A percentile compares a stretch with the other conserved stretches of the same genome.
Conservation (phyloP, 352 stramenopile genomes). For the Phytophthora vignae region DNA sequence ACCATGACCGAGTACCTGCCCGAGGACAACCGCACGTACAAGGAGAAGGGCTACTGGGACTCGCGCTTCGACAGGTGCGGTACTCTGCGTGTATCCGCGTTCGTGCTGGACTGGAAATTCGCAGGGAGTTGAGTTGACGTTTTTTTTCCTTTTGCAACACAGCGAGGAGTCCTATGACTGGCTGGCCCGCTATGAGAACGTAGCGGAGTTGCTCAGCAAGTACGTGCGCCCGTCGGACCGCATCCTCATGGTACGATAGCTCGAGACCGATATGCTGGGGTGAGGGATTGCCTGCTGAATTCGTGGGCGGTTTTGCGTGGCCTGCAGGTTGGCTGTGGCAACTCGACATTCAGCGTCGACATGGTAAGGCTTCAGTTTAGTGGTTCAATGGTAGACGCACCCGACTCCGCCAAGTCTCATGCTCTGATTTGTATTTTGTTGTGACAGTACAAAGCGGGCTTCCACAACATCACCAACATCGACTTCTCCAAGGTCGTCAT, state of each 20-base stretch:
- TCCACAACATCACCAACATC: conserved; percentile 72
- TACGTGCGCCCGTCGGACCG: conserved; percentile 51
- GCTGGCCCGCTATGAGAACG: conserved; percentile 63
- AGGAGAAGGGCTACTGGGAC: conserved; percentile 79
- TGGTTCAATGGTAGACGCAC: not conserved
- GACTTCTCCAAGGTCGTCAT: conserved; percentile 81
- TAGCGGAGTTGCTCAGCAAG: conserved; percentile 48
- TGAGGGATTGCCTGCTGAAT: not conserved
- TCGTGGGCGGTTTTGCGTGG: not conserved
- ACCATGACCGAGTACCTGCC: conserved; percentile 52
- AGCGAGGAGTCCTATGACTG: conserved; percentile 86
- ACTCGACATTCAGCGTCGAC: conserved; percentile 78
- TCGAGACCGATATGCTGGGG: not conserved
- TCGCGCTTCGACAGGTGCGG: conserved; percentile 59
- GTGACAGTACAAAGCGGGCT: conserved; percentile 61
- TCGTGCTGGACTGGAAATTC: not conserved
- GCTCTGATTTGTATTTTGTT: not conserved
- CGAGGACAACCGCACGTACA: conserved; percentile 70
- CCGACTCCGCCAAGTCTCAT: conserved; percentile 12
- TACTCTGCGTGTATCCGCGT: not conserved
- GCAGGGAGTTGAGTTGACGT: not conserved
- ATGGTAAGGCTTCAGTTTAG: conserved; percentile 41
- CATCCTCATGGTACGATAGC: conserved; percentile 52
- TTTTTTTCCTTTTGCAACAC: not conserved
- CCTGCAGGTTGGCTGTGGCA: conserved; percentile 73